Base-by-base conservation (phyloP, 2,329 filamentous ascomycete genomes). In the Epichloe coenophiala region DNA sequence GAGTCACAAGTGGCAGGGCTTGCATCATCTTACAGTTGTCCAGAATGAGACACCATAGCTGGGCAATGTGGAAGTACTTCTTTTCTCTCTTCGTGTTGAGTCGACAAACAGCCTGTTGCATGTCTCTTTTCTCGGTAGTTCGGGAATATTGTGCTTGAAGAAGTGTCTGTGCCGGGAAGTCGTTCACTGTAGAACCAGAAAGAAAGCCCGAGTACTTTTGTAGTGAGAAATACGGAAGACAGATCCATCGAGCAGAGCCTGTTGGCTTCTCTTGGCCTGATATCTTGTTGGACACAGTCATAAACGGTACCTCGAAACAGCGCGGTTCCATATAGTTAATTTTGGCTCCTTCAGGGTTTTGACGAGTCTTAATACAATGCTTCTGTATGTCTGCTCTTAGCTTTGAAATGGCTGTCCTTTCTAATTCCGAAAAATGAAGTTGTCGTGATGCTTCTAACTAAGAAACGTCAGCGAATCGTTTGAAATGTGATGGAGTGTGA, bases 141-240 rank as follows among this genome's bases (percentile, higher is more conserved):
- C 67, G 60, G 1, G 71, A 69, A 53, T 68, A 72, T 7, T 69
- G 66, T 1, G 64, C 59, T 55, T 75, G 73, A 0, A 74, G 56
- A 5, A 75, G 55, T 1, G 71, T 73, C 47, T 67, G 64, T 2
- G 66, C 59, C 1, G 72, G 72, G 47, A 72, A 74, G 1, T 63
- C 59, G 5, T 61, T 60, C 6, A 61, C 44, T 27, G 58, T 62
- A 1, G 62, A 60, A 1, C 61, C 61, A 5, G 60, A 59, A 2
- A 62, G 57, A 2, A 71, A 56, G 2, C 68, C 70, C 0, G 66
- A 66, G 51, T 73, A 74, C 23, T 64, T 63, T 47, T 72, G 65
- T 0, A 75, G 62, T 2, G 64, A 65, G 54, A 76, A 74, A 53
- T 74, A 75, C 0, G 73, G 73, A 13, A 75, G 58, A 33, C 69